A percentile compares a stretch with the other conserved stretches of the same genome.
phyloP scores from a whole-genome alignment of 805 yeast genomes.

The Wickerhamomyces subpelliculosus region DNA sequence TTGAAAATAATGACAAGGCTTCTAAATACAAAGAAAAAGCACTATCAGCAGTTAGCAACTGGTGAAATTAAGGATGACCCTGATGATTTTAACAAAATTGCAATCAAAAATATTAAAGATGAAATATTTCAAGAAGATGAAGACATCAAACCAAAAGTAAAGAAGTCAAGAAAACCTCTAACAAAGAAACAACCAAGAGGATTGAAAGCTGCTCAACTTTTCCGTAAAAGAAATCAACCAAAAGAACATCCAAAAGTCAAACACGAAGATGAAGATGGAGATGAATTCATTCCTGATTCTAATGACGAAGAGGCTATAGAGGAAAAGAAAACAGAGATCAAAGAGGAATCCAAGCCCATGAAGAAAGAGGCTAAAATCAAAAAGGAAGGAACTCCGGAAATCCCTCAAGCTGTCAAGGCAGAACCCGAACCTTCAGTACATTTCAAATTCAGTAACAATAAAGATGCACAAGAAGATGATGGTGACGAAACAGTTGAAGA shows the following conservation, averaged over 20 bases:
- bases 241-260: conserved; percentile 4
- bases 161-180: neutral
- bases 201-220: no score
- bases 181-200: conserved; percentile 4
- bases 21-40: conserved; percentile 16
- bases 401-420: neutral
- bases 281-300: conserved; percentile 4
- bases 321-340: neutral
- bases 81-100: conserved; percentile 12
- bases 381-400: neutral
- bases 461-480: conserved; percentile 3
- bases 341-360: neutral
- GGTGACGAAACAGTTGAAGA: conserved; percentile 2
- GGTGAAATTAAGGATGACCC: conserved; percentile 14
- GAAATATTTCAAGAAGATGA: conserved; percentile 2
- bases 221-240: neutral
- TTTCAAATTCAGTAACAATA: conserved; percentile 1
- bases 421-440: conserved; percentile 1
- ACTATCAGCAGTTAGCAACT: conserved; percentile 7
- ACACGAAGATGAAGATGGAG: conserved; percentile 7
- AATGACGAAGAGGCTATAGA: conserved; percentile 2
- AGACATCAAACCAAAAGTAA: neutral
- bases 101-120: conserved; percentile 6
- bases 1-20: conserved; percentile 14
- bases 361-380: neutral